A percentile compares a stretch with the other conserved stretches of the same genome.
phyloP scores from a whole-genome alignment of 2,329 filamentous ascomycete species.

The Arthrobotrys sinensis region DNA sequence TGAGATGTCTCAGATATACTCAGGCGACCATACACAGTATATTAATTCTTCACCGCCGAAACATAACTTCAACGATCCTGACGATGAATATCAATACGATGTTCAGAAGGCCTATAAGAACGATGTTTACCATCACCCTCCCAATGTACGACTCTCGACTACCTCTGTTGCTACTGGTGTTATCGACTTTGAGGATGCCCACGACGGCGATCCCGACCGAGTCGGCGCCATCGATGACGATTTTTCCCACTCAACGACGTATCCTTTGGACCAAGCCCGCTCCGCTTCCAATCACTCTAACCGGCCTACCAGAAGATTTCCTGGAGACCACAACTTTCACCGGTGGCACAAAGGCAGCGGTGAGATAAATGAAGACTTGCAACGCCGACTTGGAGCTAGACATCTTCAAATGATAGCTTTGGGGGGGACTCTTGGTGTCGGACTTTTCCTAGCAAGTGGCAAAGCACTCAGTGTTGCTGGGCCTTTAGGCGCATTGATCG shows the following conservation, averaged over 20 bases:
- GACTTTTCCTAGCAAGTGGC: conserved; percentile 70
- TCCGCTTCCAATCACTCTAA: conserved; percentile 59
- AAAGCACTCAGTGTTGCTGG: conserved; percentile 69
- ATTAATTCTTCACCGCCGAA: conserved; percentile 51
- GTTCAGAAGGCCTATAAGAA: conserved; percentile 58
- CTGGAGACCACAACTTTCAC: conserved; percentile 54
- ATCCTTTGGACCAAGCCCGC: conserved; percentile 48
- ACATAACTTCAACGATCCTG: conserved; percentile 58
- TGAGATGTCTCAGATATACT: conserved; percentile 58
- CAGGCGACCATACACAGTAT: conserved; percentile 58
- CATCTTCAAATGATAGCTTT: conserved; percentile 69
- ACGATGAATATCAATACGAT: conserved; percentile 56
- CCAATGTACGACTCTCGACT: conserved; percentile 49
- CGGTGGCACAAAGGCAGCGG: conserved; percentile 50
- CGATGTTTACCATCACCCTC: conserved; percentile 56
- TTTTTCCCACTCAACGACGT: conserved; percentile 59
- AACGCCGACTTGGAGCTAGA: conserved; percentile 64
- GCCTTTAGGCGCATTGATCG: conserved; percentile 68
- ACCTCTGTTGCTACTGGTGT: conserved; percentile 61
- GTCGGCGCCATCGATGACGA: conserved; percentile 60
- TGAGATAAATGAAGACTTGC: conserved; percentile 53
- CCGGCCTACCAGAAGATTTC: conserved; percentile 44
- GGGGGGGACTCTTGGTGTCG: conserved; percentile 69
- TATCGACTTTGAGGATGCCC: conserved; percentile 60
- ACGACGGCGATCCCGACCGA: conserved; percentile 60